Evolutionary conservation across 805 yeast genomes (phyloP).

Genomic region (Sugiyamaella americana): DNA sequence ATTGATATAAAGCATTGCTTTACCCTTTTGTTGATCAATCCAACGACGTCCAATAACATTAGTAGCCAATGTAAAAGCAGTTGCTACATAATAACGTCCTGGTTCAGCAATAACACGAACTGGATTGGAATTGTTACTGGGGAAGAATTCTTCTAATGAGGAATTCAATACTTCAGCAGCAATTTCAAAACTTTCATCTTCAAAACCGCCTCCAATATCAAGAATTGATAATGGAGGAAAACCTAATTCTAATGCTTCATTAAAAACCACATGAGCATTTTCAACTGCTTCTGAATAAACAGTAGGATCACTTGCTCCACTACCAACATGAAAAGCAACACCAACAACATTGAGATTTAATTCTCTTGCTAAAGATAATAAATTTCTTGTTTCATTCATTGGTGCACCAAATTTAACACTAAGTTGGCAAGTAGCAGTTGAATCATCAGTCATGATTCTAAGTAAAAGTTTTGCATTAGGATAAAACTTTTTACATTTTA

Average conservation of each 20-base stretch:
- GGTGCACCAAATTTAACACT: constrained; percentile 87
- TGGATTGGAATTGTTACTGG: constrained; percentile 32
- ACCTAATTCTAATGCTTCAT: constrained; percentile 45
- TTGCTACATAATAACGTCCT: constrained; percentile 82
- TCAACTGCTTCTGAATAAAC: constrained; percentile 64
- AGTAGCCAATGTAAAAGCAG: constrained; percentile 78
- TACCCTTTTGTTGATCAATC: constrained; percentile 28
- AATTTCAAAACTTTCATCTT: constrained; percentile 48
- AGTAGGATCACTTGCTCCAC: constrained; percentile 74
- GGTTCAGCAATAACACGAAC: constrained; percentile 78
- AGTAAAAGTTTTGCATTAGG: constrained; percentile 67
- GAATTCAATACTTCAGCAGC: constrained; percentile 52
- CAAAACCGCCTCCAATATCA: constrained; percentile 95
- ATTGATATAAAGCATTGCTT: constrained; percentile 76
- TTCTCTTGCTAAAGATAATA: constrained; percentile 57
- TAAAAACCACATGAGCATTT: constrained; percentile 67
- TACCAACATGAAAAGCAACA: constrained; percentile 93
- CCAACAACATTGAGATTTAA: constrained; percentile 67
- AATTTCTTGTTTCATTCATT: constrained; percentile 43
- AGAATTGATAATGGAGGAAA: constrained; percentile 44
- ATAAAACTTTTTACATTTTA: constrained; percentile 61
- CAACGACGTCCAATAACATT: constrained; percentile 81
- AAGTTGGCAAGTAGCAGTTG: constrained; percentile 76
- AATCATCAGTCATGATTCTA: constrained; percentile 86
- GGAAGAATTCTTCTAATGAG: constrained; percentile 57